These are phyloP conservation scores for Zymoseptoria passerinii DNA, from an alignment of 2,329 filamentous ascomycete genomes.

Conservation along the genomic window DNA sequence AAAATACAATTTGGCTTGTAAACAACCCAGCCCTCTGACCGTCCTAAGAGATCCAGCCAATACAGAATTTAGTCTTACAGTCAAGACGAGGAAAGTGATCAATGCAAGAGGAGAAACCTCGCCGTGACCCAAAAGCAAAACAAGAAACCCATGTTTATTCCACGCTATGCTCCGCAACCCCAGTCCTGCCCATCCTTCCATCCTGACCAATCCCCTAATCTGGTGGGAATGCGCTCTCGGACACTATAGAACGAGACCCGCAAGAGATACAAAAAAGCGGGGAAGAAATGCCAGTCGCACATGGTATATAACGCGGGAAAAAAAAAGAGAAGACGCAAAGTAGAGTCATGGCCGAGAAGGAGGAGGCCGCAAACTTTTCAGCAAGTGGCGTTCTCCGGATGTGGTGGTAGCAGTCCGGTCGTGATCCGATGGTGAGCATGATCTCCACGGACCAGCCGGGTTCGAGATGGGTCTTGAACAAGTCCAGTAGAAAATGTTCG, in stretches of 20 bases:
- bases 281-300: constrained; percentile 7
- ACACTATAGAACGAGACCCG: not conserved
- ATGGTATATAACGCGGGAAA: constrained; percentile 19
- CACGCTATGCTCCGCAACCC: not conserved
- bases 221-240: not conserved
- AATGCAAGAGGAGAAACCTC: too few relatives aligned
- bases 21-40: not conserved
- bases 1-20: not conserved
- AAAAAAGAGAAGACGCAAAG: constrained; percentile 4
- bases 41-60: not conserved
- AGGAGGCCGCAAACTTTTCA: not conserved
- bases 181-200: not conserved
- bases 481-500: not conserved
- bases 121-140: not conserved
- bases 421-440: not conserved
- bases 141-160: not conserved
- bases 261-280: not conserved
- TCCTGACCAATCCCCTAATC: not conserved
- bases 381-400: not conserved
- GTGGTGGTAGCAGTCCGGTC: not conserved
- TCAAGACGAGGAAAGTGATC: not conserved
- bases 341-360: not conserved
- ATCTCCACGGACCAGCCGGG: constrained; percentile 6
- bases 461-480: not conserved
- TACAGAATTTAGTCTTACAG: not conserved